These are phyloP conservation scores for Mycena haematopus DNA, from an alignment of 768 basidiomycete species.

Conservation along the genomic window DNA sequence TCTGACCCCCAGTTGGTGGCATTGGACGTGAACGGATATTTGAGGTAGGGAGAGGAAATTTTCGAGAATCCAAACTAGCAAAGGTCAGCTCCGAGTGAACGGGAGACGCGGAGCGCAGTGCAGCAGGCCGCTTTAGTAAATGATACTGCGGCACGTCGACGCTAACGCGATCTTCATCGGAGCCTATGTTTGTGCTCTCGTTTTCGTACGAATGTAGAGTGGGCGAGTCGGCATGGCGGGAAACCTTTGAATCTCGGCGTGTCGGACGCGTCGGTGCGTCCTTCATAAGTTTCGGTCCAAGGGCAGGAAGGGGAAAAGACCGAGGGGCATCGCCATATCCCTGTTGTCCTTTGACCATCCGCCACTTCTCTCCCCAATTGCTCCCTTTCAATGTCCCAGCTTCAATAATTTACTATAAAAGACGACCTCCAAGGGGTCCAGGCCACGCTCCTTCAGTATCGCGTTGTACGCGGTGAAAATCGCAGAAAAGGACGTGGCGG, in stretches of 20 bases:
- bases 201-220: constrained; percentile 48
- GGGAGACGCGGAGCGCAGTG: constrained; percentile 9
- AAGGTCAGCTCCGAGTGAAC: constrained; percentile 13
- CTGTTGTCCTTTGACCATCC: constrained; percentile 64
- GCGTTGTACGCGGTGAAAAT: constrained; percentile 90
- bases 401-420: constrained; percentile 86
- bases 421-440: constrained; percentile 81
- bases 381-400: constrained; percentile 78
- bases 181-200: constrained; percentile 13
- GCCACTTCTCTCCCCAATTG: constrained; percentile 87
- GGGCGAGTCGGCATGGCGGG: constrained; percentile 46
- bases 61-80: constrained; percentile 12
- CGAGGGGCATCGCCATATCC: constrained; percentile 40
- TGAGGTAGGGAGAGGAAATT: constrained; percentile 22
- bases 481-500: constrained; percentile 77
- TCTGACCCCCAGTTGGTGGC: constrained; percentile 16
- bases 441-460: constrained; percentile 71
- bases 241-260: constrained; percentile 18
- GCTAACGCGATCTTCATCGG: constrained; percentile 38
- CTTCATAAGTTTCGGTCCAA: constrained; percentile 10
- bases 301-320: constrained; percentile 19
- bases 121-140: constrained; percentile 12
- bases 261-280: constrained; percentile 25
- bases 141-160: constrained; percentile 30
- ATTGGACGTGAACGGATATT: constrained; percentile 16